phyloP scores from a whole-genome alignment of 257 asterid genomes.

The Leonotis leonurus region DNA sequence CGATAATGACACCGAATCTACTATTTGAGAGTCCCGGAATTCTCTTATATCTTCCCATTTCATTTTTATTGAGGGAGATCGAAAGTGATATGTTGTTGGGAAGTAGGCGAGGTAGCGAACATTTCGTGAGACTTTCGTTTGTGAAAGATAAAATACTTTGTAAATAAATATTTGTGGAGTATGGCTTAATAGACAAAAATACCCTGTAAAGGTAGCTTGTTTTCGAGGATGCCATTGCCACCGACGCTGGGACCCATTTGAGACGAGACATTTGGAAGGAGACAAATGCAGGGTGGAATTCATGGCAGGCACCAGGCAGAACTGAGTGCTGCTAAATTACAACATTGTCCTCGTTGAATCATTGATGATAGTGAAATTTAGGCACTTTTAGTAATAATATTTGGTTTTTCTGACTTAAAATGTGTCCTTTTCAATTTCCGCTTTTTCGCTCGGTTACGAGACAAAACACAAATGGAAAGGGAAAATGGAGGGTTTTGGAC shows the following conservation, averaged over 20 bases:
- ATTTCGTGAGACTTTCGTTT: neutral
- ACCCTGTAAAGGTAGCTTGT: neutral
- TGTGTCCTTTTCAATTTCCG: neutral
- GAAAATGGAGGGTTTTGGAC: neutral
- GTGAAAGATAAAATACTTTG: neutral
- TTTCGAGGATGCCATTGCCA: conserved; percentile 12
- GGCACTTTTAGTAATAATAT: neutral
- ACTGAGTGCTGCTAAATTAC: conserved; percentile 21
- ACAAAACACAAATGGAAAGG: conserved; percentile 2
- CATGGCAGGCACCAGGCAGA: conserved; percentile 26
- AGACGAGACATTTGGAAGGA: conserved; percentile 14
- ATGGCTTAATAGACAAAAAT: conserved; percentile 1
- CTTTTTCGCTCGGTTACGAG: neutral
- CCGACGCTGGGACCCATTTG: conserved; percentile 24
- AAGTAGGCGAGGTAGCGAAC: conserved; percentile 14
- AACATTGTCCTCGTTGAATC: conserved; percentile 22
- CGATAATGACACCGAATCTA: no score
- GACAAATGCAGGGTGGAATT: conserved; percentile 16
- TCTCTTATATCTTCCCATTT: no score
- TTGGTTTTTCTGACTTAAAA: conserved; percentile 6
- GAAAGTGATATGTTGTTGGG: neutral
- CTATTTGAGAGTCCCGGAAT: no score
- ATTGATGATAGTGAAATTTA: conserved; percentile 20
- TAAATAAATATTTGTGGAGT: neutral
- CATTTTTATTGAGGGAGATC: no score